Evolutionary conservation across 2,329 filamentous ascomycete genomes (phyloP).

Genomic region (Botrytis porri): DNA sequence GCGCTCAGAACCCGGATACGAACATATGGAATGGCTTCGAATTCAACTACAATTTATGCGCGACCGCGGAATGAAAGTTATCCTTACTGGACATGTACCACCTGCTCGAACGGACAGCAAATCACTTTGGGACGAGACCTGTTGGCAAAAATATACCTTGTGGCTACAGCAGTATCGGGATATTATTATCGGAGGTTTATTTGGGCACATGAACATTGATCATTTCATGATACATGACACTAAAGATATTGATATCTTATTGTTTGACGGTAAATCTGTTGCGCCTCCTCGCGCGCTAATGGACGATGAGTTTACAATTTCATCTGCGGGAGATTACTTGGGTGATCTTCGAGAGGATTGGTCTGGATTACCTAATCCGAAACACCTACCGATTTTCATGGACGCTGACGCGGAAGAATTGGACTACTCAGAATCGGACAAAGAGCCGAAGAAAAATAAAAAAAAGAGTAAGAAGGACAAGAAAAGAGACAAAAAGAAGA

Average conservation of each 20-base stretch:
- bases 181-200: constrained; percentile 74
- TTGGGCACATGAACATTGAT: constrained; percentile 98
- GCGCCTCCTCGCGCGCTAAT: constrained; percentile 40
- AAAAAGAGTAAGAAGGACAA: constrained; percentile 51
- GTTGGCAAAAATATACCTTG: constrained; percentile 95
- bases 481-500: constrained; percentile 46
- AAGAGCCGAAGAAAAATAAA: constrained; percentile 44
- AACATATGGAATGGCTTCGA: constrained; percentile 94
- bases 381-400: not conserved
- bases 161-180: constrained; percentile 91
- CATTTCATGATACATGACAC: constrained; percentile 93
- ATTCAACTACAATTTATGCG: constrained; percentile 83
- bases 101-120: constrained; percentile 84
- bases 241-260: constrained; percentile 64
- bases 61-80: constrained; percentile 84
- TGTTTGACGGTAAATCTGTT: constrained; percentile 38
- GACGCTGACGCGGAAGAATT: not conserved
- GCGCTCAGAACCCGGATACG: constrained; percentile 80
- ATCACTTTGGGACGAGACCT: constrained; percentile 90
- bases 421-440: not conserved
- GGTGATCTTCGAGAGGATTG: constrained; percentile 74
- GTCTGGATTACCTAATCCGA: constrained; percentile 63
- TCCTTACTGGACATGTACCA: constrained; percentile 90
- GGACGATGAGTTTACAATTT: constrained; percentile 56
- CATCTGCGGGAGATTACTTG: constrained; percentile 76